Evolutionary conservation across 139 green algal species (phyloP).

Genomic region (Picocystis salinarum): DNA sequence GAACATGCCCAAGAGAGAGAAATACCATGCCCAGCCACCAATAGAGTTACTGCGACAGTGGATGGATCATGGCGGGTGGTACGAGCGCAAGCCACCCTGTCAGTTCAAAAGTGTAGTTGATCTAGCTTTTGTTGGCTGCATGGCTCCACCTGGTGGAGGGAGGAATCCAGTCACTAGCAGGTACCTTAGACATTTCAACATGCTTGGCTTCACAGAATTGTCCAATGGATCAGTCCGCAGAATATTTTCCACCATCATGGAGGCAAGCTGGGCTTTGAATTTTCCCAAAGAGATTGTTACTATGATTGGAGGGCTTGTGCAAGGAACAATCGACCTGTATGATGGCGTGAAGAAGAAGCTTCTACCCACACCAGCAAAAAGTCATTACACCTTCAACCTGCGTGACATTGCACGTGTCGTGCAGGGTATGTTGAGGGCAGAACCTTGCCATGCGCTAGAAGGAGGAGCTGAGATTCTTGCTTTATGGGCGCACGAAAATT

Average conservation of each 20-base stretch:
- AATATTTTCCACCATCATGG: constrained; percentile 54
- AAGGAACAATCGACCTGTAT: constrained; percentile 36
- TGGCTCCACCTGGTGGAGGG: constrained; percentile 47
- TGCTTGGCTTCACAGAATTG: constrained; percentile 44
- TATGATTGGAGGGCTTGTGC: constrained; percentile 18
- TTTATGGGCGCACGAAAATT: constrained; percentile 59
- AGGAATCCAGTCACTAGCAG: constrained; percentile 44
- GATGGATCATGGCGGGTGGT: constrained; percentile 50
- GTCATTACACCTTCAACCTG: constrained; percentile 66
- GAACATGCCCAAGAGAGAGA: constrained; percentile 62
- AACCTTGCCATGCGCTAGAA: constrained; percentile 22
- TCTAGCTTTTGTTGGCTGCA: constrained; percentile 45
- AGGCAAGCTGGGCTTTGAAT: constrained; percentile 26
- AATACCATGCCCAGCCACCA: constrained; percentile 53
- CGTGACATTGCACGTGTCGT: constrained; percentile 49
- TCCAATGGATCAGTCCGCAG: constrained; percentile 22
- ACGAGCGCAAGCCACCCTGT: constrained; percentile 26
- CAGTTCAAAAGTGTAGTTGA: constrained; percentile 41
- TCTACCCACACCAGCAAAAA: constrained; percentile 49
- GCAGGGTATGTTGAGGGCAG: constrained; percentile 47
- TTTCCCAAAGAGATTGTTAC: constrained; percentile 18
- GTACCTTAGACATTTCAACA: constrained; percentile 29
- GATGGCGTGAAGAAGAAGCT: constrained; percentile 39
- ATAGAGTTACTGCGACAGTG: constrained; percentile 53
- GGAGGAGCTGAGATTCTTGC: constrained; percentile 25